Evolutionary conservation across 768 basidiomycete species (phyloP), one percentile per base, ranked within the genome.

Genomic region (Hortiboletus campestris): DNA sequence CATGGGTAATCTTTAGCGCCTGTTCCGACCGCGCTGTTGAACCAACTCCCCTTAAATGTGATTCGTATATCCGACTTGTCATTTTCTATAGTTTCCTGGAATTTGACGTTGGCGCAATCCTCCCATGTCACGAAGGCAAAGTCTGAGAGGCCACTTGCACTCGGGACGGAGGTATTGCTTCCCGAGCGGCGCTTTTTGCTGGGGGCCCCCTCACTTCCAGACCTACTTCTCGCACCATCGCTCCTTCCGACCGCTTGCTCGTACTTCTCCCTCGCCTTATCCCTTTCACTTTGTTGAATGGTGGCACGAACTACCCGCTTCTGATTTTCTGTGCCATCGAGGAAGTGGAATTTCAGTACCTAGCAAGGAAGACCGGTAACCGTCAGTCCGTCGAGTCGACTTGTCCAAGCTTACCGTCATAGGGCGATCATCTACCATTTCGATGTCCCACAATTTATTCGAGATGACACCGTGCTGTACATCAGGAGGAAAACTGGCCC

Each of bases 1-100:
- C n/a, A n/a, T n/a, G n/a, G n/a, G n/a, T n/a, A n/a, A 3, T 8
- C 41, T 13, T 2, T 2, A 3, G 13, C 22, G 0, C 0, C 10
- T 16, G 41, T 42, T 42, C 41, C 41, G 12, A 25, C 6, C 12
- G 0, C 2, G 41, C 20, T 22, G 41, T 2, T 0, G 22, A 14
- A 22, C 22, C 41, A 20, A 4, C 6, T 9, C 14, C 25, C 42
- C 22, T 4, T 16, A 8, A 43, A 25, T 14, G 42, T 43, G n/a
- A 43, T 43, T 43, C 42, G 22, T 43, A 43, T 43, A 25, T 43
- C 14, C 6, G 42, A 4, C 25, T 1, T 5, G 14, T 14, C 35
- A 1, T 16, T 17, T 6, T 8, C 3, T 36, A 1, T 36, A 16
- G 36, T 36, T 36, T 43, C 22, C 22, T 9, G 11, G 42, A 43